Evolutionary conservation across 1,284 basidiomycete species (phyloP), one percentile per base, ranked within the genome.

Genomic region (Meripilus lineatus): DNA sequence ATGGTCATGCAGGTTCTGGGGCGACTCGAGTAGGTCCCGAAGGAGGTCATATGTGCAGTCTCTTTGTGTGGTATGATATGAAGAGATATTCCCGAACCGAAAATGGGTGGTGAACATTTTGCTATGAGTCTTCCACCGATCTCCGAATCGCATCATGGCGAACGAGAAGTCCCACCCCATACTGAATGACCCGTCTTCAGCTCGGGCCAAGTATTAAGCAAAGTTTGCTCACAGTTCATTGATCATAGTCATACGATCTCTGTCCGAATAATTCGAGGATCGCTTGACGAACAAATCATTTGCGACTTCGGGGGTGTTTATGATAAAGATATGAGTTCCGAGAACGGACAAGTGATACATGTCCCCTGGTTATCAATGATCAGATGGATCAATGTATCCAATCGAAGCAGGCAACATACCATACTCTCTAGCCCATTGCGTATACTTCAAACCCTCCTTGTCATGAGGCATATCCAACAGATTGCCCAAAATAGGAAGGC

Each of bases 91-190:
- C 1, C 61, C 58, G 21, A 66, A 64, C 22, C 67, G 61, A 47
- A 78, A 75, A 48, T 70, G 64, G 5, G 62, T 58, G 46, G 75
- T 67, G 45, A 76, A 75, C 58, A 73, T 64, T 39, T 62, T 68
- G 34, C 74, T 70, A 51, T 75, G 70, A 25, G 63, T 64, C 40
- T 62, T 69, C 75, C 75, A 78, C 26, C 61, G 59, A 15, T 74
- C 67, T 21, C 73, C 73, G 32, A 77, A 77, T 4, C 61, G 68
- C 72, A 75, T 75, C 45, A 76, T 70, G 0, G 65, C 70, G 37
- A 77, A 70, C 37, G 69, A 70, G 64, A 71, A 76, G 17, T 71
- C 66, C 70, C 71, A 76, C 2, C 72, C 75, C 66, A 74, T 71
- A 26, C 72, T 75, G 15, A 3, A 40, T 20, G 6, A 11, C 25